Evolutionary conservation across 345 rosid species (phyloP).

Genomic region (Pugionium cornutum): DNA sequence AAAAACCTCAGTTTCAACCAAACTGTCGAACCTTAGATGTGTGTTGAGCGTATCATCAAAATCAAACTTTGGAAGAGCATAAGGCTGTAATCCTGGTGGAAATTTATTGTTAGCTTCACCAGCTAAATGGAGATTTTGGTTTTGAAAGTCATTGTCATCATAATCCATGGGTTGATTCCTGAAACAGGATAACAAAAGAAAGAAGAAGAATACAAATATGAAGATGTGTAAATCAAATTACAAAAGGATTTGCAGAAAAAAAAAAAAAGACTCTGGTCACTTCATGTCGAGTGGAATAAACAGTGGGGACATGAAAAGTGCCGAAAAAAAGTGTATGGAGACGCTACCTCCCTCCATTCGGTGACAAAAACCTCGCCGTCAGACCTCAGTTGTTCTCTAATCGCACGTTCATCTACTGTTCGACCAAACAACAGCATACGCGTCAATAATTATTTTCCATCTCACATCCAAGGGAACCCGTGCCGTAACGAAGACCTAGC

Average conservation of each 20-base stretch:
- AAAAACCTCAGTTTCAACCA: slow-evolving; percentile 71
- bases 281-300: slow-evolving; percentile 23
- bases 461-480: not conserved
- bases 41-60: slow-evolving; percentile 79
- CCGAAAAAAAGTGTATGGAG: slow-evolving; percentile 90
- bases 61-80: slow-evolving; percentile 87
- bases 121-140: slow-evolving; percentile 87
- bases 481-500: slow-evolving; percentile 16
- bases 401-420: slow-evolving; percentile 65
- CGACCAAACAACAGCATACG: slow-evolving; percentile 13
- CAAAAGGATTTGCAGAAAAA: not conserved
- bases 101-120: slow-evolving; percentile 81
- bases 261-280: slow-evolving; percentile 22
- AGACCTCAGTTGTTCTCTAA: slow-evolving; percentile 59
- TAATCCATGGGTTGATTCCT: slow-evolving; percentile 97
- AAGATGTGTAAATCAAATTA: not conserved
- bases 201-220: not conserved
- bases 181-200: slow-evolving; percentile 2
- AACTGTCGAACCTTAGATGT: slow-evolving; percentile 69
- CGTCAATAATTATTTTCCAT: slow-evolving; percentile 1
- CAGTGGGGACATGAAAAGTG: slow-evolving; percentile 69
- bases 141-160: slow-evolving; percentile 96
- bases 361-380: slow-evolving; percentile 62
- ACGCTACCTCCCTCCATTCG: slow-evolving; percentile 99
- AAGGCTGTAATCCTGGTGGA: slow-evolving; percentile 67